Evolutionary conservation across 495 filamentous ascomycete genomes (phyloP).

Genomic region (Neurospora sp.): DNA sequence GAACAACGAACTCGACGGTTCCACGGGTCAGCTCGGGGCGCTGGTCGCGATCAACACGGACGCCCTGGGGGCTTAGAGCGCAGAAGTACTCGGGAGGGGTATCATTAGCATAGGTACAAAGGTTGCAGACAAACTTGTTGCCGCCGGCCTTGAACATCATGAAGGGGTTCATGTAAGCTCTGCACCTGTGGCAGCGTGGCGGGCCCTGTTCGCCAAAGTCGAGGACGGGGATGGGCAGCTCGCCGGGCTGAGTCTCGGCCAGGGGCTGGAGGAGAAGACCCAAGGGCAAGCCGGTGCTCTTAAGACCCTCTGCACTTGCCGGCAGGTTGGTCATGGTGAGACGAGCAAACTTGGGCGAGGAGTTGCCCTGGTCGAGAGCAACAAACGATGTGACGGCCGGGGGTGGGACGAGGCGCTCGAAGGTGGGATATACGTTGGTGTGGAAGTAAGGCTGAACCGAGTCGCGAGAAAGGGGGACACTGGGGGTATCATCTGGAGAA

Average conservation of each 20-base stretch:
- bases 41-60: constrained; percentile 79
- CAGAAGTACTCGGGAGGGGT: constrained; percentile 87
- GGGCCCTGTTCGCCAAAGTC: constrained; percentile 92
- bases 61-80: constrained; percentile 76
- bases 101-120: constrained; percentile 96
- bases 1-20: constrained; percentile 91
- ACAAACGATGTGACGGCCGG: constrained; percentile 86
- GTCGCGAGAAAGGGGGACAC: constrained; percentile 79
- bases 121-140: constrained; percentile 95
- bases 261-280: constrained; percentile 86
- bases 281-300: constrained; percentile 69
- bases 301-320: constrained; percentile 66
- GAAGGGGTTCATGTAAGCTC: constrained; percentile 97
- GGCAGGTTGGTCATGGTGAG: constrained; percentile 90
- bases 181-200: constrained; percentile 84
- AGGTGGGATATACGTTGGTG: constrained; percentile 81
- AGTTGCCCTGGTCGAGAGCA: constrained; percentile 89
- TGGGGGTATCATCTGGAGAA: constrained; percentile 89
- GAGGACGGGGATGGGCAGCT: constrained; percentile 79
- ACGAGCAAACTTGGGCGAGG: constrained; percentile 87
- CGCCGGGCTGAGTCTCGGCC: constrained; percentile 72
- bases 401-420: constrained; percentile 82
- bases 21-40: constrained; percentile 82
- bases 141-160: constrained; percentile 94
- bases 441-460: constrained; percentile 71